These are phyloP conservation scores for Astragalus membranaceus DNA, from an alignment of 306 rosid species.

Conservation along the genomic window DNA sequence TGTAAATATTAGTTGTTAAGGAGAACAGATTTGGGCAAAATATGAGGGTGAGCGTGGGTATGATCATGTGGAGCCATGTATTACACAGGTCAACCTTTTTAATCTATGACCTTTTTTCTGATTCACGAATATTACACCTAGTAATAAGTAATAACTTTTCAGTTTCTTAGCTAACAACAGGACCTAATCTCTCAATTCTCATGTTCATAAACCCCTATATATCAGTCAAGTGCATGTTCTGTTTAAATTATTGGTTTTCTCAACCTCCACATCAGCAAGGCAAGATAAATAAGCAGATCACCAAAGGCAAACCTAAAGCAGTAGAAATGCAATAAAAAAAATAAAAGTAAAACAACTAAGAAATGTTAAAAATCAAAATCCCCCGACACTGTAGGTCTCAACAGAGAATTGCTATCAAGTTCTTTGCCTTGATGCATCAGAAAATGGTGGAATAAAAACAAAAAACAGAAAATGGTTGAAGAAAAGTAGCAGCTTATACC, in stretches of 20 bases:
- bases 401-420: too few relatives aligned
- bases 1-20: background rate
- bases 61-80: background rate
- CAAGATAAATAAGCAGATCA: background rate
- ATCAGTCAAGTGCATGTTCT: conserved; percentile 75
- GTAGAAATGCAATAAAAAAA: too few relatives aligned
- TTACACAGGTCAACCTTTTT: background rate
- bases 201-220: conserved; percentile 18
- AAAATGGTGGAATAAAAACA: too few relatives aligned
- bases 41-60: background rate
- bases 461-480: too few relatives aligned
- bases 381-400: too few relatives aligned
- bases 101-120: background rate
- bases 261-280: conserved; percentile 25
- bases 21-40: background rate
- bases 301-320: background rate
- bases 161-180: conserved; percentile 24
- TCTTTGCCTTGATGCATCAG: too few relatives aligned
- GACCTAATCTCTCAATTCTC: conserved; percentile 7
- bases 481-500: too few relatives aligned
- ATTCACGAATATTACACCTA: conserved; percentile 15
- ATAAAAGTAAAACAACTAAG: too few relatives aligned
- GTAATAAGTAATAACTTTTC: conserved; percentile 26
- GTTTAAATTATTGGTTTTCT: conserved; percentile 40
- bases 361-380: too few relatives aligned